Conservation (phyloP, 78 protist species). For the Monosiga brevicollis region DNA sequence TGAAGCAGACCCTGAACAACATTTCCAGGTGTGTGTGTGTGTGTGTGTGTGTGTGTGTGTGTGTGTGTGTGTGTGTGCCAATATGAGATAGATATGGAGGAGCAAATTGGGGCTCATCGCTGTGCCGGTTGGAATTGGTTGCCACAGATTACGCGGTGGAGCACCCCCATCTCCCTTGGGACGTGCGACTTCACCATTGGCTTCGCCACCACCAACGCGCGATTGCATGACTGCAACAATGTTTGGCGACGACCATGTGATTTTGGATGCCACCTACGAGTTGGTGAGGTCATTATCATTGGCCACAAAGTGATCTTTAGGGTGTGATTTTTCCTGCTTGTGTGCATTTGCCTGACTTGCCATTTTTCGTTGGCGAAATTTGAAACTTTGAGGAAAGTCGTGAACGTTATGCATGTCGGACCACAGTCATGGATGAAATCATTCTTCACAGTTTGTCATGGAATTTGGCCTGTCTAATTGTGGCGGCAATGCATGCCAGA, state of each 20-base stretch:
- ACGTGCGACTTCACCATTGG: not conserved
- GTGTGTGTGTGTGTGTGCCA: not conserved
- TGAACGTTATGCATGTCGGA: not conserved
- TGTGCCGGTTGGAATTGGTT: too few relatives aligned
- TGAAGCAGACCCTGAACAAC: too few relatives aligned
- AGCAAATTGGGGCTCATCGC: too few relatives aligned
- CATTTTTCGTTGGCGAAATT: not conserved
- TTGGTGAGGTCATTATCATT: too few relatives aligned
- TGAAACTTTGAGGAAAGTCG: not conserved
- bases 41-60: conserved; percentile 16
- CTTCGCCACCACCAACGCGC: not conserved
- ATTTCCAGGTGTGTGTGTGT: conserved; percentile 2
- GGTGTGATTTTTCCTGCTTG: too few relatives aligned
- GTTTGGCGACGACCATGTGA: not conserved
- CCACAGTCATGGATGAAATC: too few relatives aligned
- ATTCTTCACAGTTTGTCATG: too few relatives aligned
- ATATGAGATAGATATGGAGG: too few relatives aligned
- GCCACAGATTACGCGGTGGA: not conserved
- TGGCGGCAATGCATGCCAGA: not conserved
- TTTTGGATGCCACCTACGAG: too few relatives aligned
- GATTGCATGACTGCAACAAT: not conserved
- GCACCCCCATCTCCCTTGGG: not conserved
- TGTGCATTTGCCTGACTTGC: not conserved
- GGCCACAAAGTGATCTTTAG: too few relatives aligned
- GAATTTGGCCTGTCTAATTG: not conserved